These are phyloP conservation scores for Chenopodium formosanum DNA, from an alignment of 148 eudicot genomes.

Conservation along the genomic window DNA sequence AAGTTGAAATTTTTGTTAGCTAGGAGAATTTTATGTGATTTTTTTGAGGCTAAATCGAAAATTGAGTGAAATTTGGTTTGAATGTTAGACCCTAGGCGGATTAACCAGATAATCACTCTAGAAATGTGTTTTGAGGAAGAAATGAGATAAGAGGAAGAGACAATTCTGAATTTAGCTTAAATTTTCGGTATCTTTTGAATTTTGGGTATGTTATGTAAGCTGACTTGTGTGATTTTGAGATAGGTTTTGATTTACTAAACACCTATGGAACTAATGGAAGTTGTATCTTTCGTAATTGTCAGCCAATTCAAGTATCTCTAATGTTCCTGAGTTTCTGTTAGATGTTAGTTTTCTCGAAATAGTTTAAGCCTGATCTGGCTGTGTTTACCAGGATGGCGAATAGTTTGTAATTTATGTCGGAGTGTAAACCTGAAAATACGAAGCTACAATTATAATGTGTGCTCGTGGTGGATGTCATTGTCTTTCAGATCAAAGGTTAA, in stretches of 20 bases:
- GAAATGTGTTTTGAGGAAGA: too few relatives aligned
- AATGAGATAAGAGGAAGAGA: too few relatives aligned
- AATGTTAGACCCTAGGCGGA: too few relatives aligned
- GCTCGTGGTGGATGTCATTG: not conserved
- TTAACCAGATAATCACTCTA: too few relatives aligned
- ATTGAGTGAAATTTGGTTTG: too few relatives aligned
- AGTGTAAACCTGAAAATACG: not conserved
- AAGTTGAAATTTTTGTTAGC: too few relatives aligned
- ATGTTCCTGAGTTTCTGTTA: not conserved
- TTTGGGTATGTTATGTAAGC: not conserved
- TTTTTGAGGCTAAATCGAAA: too few relatives aligned
- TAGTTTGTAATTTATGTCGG: not conserved
- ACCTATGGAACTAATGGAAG: not conserved
- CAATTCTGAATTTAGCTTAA: too few relatives aligned
- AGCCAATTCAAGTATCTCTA: not conserved
- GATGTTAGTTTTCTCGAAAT: not conserved
- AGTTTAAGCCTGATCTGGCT: not conserved
- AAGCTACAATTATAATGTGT: not conserved
- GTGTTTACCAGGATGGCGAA: not conserved
- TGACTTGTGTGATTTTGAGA: not conserved
- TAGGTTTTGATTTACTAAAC: not conserved
- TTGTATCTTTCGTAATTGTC: not conserved
- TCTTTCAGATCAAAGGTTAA: not conserved
- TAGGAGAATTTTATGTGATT: too few relatives aligned
- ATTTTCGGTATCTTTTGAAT: too few relatives aligned